A percentile compares a stretch with the other conserved stretches of the same genome.
phyloP scores from a whole-genome alignment of 257 asterid species.

The Schizonepeta tenuifolia region DNA sequence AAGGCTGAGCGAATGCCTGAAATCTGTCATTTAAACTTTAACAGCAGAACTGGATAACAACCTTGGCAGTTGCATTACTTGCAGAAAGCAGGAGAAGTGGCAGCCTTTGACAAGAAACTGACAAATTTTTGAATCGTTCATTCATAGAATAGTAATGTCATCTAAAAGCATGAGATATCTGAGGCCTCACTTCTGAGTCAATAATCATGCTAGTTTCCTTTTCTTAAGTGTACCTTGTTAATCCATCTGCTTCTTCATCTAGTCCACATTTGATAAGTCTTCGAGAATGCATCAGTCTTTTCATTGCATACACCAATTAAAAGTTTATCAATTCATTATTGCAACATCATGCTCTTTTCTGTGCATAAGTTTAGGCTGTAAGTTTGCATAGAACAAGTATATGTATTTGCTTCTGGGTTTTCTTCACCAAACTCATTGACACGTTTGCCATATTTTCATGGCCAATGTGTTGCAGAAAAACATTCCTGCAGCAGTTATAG shows the following conservation, averaged over 20 bases:
- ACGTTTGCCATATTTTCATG: slow-evolving; percentile 12
- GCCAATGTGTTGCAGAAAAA: slow-evolving; percentile 58
- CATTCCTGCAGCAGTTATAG: slow-evolving; percentile 54
- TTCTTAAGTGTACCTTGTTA: slow-evolving; percentile 18
- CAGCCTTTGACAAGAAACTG: slow-evolving; percentile 19
- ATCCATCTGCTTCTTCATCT: slow-evolving; percentile 23
- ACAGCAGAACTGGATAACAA: slow-evolving; percentile 19
- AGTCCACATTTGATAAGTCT: slow-evolving; percentile 11
- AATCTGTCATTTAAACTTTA: slow-evolving; percentile 21
- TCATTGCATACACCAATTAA: slow-evolving; percentile 9
- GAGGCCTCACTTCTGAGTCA: slow-evolving; percentile 22
- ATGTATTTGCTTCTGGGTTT: neutral
- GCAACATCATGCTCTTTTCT: neutral
- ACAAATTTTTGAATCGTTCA: slow-evolving; percentile 9
- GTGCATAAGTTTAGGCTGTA: neutral
- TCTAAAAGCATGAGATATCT: slow-evolving; percentile 25
- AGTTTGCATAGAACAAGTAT: neutral
- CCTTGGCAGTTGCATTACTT: slow-evolving; percentile 14
- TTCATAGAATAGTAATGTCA: slow-evolving; percentile 10
- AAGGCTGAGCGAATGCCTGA: neutral
- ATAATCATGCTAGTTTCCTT: neutral
- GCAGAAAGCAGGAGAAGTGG: slow-evolving; percentile 14
- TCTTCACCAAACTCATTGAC: slow-evolving; percentile 13
- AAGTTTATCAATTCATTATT: slow-evolving; percentile 6
- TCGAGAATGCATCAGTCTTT: slow-evolving; percentile 6